These are phyloP conservation scores for Mycena kentingensis DNA, from an alignment of 768 basidiomycete species.

Conservation along the genomic window DNA sequence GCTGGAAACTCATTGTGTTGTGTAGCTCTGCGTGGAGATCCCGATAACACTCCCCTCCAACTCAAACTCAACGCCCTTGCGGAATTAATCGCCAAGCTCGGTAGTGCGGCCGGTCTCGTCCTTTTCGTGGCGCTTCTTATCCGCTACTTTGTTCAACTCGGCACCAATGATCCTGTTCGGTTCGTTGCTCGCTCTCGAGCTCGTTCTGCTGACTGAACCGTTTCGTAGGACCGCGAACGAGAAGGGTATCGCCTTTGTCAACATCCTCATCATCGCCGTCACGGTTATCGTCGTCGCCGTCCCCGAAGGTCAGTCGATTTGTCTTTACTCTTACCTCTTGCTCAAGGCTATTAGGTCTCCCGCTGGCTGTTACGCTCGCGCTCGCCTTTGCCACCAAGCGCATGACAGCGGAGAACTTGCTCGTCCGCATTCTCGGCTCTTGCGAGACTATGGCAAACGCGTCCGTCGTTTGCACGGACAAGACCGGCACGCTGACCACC, in stretches of 20 bases:
- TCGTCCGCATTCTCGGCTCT: conserved; percentile 93
- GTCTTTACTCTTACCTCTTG: neutral
- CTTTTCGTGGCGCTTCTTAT: conserved; percentile 89
- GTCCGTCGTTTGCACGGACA: conserved; percentile 93
- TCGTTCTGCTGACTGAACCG: no score
- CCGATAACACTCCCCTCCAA: conserved; percentile 91
- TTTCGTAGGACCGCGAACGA: conserved; percentile 65
- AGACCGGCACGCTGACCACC: conserved; percentile 95
- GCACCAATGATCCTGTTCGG: conserved; percentile 55
- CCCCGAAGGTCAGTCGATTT: conserved; percentile 63
- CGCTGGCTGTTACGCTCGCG: conserved; percentile 93
- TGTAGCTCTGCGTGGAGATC: conserved; percentile 80
- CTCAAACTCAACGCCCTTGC: conserved; percentile 92
- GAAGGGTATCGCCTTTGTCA: conserved; percentile 88
- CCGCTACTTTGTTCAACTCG: conserved; percentile 90
- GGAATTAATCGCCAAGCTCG: conserved; percentile 91
- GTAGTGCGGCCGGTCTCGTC: conserved; percentile 75
- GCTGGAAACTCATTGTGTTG: conserved; percentile 1
- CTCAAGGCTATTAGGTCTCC: conserved; percentile 59
- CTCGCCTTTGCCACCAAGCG: conserved; percentile 96
- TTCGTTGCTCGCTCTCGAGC: conserved; percentile 4
- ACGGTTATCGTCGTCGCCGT: conserved; percentile 89
- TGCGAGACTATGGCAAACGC: conserved; percentile 99
- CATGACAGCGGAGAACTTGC: conserved; percentile 94
- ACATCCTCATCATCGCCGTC: conserved; percentile 93